phyloP scores from a whole-genome alignment of 345 rosid genomes.

The Salix viminalis region DNA sequence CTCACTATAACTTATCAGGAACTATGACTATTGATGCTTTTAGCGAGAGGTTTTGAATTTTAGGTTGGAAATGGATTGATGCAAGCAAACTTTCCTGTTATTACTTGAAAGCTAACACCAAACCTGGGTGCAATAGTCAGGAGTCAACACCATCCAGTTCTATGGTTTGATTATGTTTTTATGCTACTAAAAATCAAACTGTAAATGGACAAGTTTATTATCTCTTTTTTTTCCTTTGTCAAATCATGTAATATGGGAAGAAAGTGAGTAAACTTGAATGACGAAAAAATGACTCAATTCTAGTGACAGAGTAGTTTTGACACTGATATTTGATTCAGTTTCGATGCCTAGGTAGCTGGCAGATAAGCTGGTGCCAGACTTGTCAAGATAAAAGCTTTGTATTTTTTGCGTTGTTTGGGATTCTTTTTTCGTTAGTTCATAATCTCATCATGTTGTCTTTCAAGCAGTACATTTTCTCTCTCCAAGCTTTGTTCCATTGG shows the following conservation, averaged over 20 bases:
- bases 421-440: background rate
- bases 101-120: background rate
- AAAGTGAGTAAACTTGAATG: background rate
- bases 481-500: slow-evolving; percentile 61
- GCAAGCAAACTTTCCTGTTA: background rate
- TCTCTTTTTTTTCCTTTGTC: background rate
- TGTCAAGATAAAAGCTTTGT: background rate
- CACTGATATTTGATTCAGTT: background rate
- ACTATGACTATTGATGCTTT: background rate
- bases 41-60: too few species aligned
- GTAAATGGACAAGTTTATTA: background rate
- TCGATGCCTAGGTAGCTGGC: background rate
- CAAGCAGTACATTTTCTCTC: slow-evolving; percentile 53
- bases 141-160: background rate
- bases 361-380: background rate
- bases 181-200: background rate
- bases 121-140: background rate
- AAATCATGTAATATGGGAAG: background rate
- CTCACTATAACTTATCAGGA: background rate
- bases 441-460: background rate
- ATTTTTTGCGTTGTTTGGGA: background rate
- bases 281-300: background rate
- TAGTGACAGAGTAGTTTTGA: background rate
- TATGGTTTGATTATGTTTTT: background rate
- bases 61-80: background rate